A percentile compares a stretch with the other conserved stretches of the same genome.
Evolutionary conservation across 208 protist genomes (phyloP).

Genomic region (Leishmania guyanensis): DNA sequence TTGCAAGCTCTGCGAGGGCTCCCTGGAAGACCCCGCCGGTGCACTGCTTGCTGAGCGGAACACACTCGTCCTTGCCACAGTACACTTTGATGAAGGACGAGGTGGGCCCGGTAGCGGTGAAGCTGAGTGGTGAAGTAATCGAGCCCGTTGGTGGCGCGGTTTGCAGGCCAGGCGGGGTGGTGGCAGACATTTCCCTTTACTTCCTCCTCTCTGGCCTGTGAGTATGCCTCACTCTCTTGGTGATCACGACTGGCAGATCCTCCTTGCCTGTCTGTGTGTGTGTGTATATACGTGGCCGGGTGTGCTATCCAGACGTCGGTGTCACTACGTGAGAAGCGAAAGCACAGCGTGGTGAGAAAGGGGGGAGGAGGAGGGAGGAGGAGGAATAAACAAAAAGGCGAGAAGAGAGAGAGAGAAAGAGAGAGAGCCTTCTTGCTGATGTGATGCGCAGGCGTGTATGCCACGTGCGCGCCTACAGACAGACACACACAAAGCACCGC

Average conservation of each 20-base stretch:
- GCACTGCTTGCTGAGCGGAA: conserved; percentile 61
- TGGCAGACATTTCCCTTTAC: neutral
- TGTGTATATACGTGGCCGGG: neutral
- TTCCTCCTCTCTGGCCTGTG: neutral
- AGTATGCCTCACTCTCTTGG: neutral
- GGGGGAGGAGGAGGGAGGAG: neutral
- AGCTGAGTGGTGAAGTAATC: neutral
- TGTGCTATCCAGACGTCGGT: neutral
- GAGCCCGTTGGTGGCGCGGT: neutral
- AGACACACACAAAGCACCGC: neutral
- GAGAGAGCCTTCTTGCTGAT: neutral
- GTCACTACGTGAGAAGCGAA: neutral
- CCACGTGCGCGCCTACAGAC: neutral
- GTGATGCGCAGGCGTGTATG: neutral
- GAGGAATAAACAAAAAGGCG: neutral
- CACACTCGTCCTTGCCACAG: conserved; percentile 19
- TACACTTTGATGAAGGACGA: conserved; percentile 22
- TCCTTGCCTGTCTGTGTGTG: neutral
- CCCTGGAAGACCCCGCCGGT: conserved; percentile 44
- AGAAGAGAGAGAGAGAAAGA: neutral
- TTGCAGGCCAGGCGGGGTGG: neutral
- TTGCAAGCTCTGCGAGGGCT: conserved; percentile 49
- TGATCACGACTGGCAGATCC: neutral
- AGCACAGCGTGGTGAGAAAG: neutral
- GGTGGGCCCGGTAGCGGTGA: neutral